Percentiles rank a stretch among this genome's conserved stretches.
phyloP scores from a whole-genome alignment of 495 filamentous ascomycete species.

The Xylaria curta region DNA sequence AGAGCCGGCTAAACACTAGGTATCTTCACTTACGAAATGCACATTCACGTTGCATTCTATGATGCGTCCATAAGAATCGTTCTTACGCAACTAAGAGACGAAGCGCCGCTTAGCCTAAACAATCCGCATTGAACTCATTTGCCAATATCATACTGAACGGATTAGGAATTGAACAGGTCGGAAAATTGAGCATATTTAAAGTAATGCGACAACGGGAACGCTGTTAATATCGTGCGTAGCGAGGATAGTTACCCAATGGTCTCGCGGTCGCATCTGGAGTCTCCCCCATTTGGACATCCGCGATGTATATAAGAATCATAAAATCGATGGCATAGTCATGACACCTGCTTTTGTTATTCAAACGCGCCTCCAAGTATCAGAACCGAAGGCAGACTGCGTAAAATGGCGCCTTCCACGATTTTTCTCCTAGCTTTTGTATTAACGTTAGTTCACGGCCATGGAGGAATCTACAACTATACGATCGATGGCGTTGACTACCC shows the following conservation, averaged over 20 bases:
- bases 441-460: neutral
- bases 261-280: neutral
- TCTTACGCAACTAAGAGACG: neutral
- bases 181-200: neutral
- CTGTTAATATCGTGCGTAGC: neutral
- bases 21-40: neutral
- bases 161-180: neutral
- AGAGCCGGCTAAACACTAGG: neutral
- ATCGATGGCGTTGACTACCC: slow-evolving; percentile 7
- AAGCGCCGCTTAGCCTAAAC: slow-evolving; percentile 2
- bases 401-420: neutral
- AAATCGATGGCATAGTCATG: neutral
- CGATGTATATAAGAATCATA: neutral
- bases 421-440: neutral
- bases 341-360: neutral
- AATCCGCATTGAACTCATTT: neutral
- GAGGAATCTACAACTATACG: neutral
- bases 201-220: neutral
- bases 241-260: neutral
- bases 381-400: neutral
- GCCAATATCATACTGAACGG: neutral
- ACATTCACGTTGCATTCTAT: neutral
- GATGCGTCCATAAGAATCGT: neutral
- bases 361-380: neutral
- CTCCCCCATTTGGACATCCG: neutral